phyloP scores from a whole-genome alignment of 2,329 filamentous ascomycete genomes.

The Daldinia eschscholtzii region DNA sequence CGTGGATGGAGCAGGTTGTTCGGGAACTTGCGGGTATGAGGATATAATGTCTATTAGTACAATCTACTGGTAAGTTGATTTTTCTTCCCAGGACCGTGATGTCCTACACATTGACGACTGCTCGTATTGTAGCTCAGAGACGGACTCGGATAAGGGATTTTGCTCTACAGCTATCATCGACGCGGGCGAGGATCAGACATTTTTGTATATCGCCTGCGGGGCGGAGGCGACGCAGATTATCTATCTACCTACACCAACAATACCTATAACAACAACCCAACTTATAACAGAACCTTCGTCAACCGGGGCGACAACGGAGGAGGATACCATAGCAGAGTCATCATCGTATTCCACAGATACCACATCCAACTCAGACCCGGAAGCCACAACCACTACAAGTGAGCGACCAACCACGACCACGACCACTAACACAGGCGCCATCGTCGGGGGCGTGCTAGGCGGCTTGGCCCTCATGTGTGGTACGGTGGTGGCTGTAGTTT shows the following conservation, averaged over 20 bases:
- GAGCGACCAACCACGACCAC: not conserved
- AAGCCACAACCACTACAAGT: not conserved
- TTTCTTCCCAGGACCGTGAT: no score
- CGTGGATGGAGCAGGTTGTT: not conserved
- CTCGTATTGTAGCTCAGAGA: not conserved
- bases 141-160: not conserved
- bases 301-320: no score
- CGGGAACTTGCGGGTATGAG: not conserved
- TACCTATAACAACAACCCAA: not conserved
- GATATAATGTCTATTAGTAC: not conserved
- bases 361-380: not conserved
- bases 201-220: not conserved
- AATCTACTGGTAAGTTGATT: conserved; percentile 2
- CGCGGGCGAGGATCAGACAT: not conserved
- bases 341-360: not conserved
- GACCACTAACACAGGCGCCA: not conserved
- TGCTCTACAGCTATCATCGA: not conserved
- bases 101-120: not conserved
- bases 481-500: not conserved
- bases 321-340: not conserved
- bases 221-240: not conserved
- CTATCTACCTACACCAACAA: not conserved
- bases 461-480: not conserved
- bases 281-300: no score
- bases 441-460: not conserved